Evolutionary conservation across 2,329 filamentous ascomycete species (phyloP), one percentile per base, ranked within the genome.

Genomic region (Xylariaceae sp.): DNA sequence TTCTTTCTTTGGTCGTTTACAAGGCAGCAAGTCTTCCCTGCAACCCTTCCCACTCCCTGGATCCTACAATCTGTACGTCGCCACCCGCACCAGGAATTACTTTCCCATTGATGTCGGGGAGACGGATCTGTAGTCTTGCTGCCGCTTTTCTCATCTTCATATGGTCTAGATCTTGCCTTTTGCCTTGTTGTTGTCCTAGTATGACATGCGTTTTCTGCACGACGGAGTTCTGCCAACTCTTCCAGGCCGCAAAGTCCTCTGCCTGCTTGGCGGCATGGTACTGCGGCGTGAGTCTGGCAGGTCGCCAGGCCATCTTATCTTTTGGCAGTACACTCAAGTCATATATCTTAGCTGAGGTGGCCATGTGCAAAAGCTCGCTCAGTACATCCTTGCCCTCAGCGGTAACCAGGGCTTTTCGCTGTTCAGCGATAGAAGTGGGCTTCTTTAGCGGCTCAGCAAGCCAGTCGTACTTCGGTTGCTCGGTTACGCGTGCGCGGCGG

Each of bases 301-400:
- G 86, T 58, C 83, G 79, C 87, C 88, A 91, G 8, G 81, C 80
- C 33, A 86, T 75, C 67, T 79, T 82, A 65, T 88, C 83, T 65
- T 79, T 73, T 1, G 84, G 81, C 59, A 86, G 68, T 23, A 70
- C 67, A 6, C 69, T 73, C n/a, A 90, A 75, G 63, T 89, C 81
- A 62, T 83, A 88, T 8, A 88, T 67, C 56, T 73, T 76, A 3
- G 84, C 79, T 2, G 74, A 72, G 2, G 77, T 75, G 0, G 83
- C 82, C 68, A 91, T 79, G 60, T 79, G 79, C 41, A 91, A 74
- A 41, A 91, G 77, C 68, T 87, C 84, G 50, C 80, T 76, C 13
- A 91, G 77, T 2, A 83, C 82, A 57, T 87, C 85, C 57, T 79
- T 79, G 59, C 83, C 82, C 70, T 91, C 87, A 11, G 80, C 76